Conservation (phyloP, 352 stramenopile genomes). For the Phytophthora idaei region DNA sequence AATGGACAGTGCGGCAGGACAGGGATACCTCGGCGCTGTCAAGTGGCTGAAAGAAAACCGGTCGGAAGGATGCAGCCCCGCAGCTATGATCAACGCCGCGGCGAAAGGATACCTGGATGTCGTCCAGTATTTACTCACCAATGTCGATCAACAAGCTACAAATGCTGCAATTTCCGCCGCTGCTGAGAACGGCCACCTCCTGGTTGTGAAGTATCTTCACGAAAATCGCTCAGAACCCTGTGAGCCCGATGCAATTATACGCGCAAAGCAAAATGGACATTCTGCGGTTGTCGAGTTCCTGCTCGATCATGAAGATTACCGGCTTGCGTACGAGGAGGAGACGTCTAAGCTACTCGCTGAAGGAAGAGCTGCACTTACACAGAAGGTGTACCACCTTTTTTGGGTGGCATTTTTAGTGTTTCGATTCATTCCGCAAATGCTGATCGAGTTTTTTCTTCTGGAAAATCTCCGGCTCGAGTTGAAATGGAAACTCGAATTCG, state of each 20-base stretch:
- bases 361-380: not conserved
- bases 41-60: slow-evolving; percentile 24
- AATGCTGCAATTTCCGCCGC: slow-evolving; percentile 16
- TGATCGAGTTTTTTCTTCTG: not conserved
- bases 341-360: not conserved
- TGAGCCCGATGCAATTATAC: slow-evolving; percentile 2
- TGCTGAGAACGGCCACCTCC: slow-evolving; percentile 21
- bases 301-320: slow-evolving; percentile 13
- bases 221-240: slow-evolving; percentile 6
- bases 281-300: slow-evolving; percentile 1
- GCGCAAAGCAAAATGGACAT: slow-evolving; percentile 13
- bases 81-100: slow-evolving; percentile 22
- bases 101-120: slow-evolving; percentile 27
- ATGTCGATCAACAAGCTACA: slow-evolving; percentile 13
- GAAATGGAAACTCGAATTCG: slow-evolving; percentile 15
- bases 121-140: slow-evolving; percentile 26
- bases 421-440: not conserved
- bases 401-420: slow-evolving; percentile 3
- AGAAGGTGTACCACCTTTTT: not conserved
- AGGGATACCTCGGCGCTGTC: slow-evolving; percentile 10
- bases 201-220: slow-evolving; percentile 21
- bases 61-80: slow-evolving; percentile 19
- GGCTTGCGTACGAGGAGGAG: slow-evolving; percentile 11
- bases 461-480: not conserved
- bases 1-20: slow-evolving; percentile 22